Base-by-base conservation (phyloP, 345 rosid genomes). In the Moricandia moricandioides region DNA sequence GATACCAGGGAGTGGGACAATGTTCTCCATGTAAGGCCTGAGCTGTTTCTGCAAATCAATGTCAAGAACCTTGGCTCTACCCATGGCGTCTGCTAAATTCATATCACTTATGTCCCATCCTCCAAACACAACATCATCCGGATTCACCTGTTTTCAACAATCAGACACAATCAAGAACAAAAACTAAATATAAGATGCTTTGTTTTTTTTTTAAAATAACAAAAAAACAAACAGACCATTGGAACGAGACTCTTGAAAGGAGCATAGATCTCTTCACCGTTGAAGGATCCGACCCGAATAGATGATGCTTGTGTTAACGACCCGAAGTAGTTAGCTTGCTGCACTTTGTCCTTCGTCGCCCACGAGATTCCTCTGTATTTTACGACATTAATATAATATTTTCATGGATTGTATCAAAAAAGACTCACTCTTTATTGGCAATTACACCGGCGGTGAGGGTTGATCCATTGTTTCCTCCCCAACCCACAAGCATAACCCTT, bases 221-320 rank as follows among this genome's bases (percentile, higher is more conserved):
- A n/a, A n/a, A n/a, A n/a, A n/a, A n/a, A n/a, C n/a, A n/a, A 59
- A 74, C 66, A 13, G 79, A 95, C 99, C 99, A 92, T 86, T 17
- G 99, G 99, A 61, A 96, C 89, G 29, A 96, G 91, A 84, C 97
- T 96, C 88, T 91, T 96, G 84, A 96, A 96, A 37, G 99, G 99
- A 74, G 98, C 98, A 83, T 90, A 86, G 60, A 96, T 96, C 87
- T 95, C 99, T 78, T 95, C 99, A 62, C 99, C 99, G 80, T 95
- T 90, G 75, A 78, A 95, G 29, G 99, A 95, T 73, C 99, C 98
- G 61, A 92, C 96, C 1, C 98, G 75, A 62, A 96, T 89, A 7
- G 91, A 66, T 17, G 98, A 96, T 29, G 98, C 98, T 79, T 96
- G 99, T 1, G 99, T 96, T 1, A 96, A 83, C 0, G 99, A 95